These are phyloP conservation scores for Chernovozyma sophiae-reginae DNA, from an alignment of 1,139 yeast species.

Conservation along the genomic window DNA sequence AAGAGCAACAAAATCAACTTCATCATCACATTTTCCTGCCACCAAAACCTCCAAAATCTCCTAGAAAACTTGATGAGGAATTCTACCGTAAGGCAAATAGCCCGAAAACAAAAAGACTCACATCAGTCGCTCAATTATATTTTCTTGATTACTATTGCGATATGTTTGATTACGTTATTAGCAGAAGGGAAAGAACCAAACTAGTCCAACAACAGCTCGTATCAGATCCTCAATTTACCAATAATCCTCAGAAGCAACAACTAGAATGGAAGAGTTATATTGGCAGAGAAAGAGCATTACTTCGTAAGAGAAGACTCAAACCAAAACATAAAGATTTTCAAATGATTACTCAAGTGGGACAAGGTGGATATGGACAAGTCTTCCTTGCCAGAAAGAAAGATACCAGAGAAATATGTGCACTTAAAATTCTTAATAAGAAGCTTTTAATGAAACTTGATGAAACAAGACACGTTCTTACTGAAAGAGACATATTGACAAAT, in stretches of 20 bases:
- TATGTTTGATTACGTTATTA: conserved; percentile 87
- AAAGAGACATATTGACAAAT: conserved; percentile 91
- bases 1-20: conserved; percentile 8
- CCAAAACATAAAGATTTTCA: conserved; percentile 95
- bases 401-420: conserved; percentile 92
- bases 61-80: conserved; percentile 32
- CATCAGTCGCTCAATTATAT: conserved; percentile 78
- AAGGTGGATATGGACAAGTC: conserved; percentile 99
- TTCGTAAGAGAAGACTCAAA: conserved; percentile 84
- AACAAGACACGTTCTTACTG: conserved; percentile 92
- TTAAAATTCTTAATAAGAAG: conserved; percentile 86
- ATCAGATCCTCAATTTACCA: conserved; percentile 36
- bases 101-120: conserved; percentile 79
- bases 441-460: conserved; percentile 86
- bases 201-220: conserved; percentile 59
- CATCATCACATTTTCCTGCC: conserved; percentile 4
- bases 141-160: conserved; percentile 95
- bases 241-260: conserved; percentile 46
- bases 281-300: conserved; percentile 78
- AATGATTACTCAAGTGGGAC: conserved; percentile 96
- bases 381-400: conserved; percentile 92
- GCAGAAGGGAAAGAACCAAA: conserved; percentile 72
- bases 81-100: conserved; percentile 59
- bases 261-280: conserved; percentile 78
- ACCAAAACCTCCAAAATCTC: conserved; percentile 9